Percentiles rank a stretch among this genome's conserved stretches.
These are phyloP conservation scores for Rhizoclosmatium globosum DNA, from an alignment of 192 early-diverging fungal genomes.

Conservation along the genomic window DNA sequence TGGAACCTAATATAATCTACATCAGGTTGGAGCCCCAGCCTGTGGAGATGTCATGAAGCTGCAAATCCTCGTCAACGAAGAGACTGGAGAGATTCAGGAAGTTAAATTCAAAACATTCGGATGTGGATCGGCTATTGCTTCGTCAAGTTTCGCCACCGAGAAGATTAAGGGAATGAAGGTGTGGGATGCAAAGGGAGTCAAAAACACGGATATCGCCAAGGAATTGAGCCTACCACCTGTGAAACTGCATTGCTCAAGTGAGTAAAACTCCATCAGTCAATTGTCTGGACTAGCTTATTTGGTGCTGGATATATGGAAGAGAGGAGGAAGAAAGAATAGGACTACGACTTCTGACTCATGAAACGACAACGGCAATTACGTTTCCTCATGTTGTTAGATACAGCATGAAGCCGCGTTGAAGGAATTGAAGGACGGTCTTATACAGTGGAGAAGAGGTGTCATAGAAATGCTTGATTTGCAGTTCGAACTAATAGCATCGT, in stretches of 20 bases:
- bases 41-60: slow-evolving; percentile 75
- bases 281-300: background rate
- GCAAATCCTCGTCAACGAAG: slow-evolving; percentile 96
- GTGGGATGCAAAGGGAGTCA: slow-evolving; percentile 89
- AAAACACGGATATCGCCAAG: slow-evolving; percentile 97
- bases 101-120: slow-evolving; percentile 99
- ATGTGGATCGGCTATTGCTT: slow-evolving; percentile 96
- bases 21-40: slow-evolving; percentile 59
- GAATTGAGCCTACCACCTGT: slow-evolving; percentile 95
- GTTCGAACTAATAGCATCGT: background rate
- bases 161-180: slow-evolving; percentile 94
- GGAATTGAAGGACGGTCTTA: no score
- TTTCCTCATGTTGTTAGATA: no score
- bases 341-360: no score
- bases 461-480: background rate
- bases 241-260: slow-evolving; percentile 98
- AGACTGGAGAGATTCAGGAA: slow-evolving; percentile 87
- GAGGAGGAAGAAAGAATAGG: no score
- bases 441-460: background rate
- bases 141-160: slow-evolving; percentile 90
- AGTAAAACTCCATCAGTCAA: slow-evolving; percentile 35
- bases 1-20: background rate
- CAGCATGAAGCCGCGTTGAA: no score
- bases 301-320: no score
- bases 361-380: no score